These are phyloP conservation scores for Dipteronia sinensis DNA, from an alignment of 345 rosid species.

Conservation along the genomic window DNA sequence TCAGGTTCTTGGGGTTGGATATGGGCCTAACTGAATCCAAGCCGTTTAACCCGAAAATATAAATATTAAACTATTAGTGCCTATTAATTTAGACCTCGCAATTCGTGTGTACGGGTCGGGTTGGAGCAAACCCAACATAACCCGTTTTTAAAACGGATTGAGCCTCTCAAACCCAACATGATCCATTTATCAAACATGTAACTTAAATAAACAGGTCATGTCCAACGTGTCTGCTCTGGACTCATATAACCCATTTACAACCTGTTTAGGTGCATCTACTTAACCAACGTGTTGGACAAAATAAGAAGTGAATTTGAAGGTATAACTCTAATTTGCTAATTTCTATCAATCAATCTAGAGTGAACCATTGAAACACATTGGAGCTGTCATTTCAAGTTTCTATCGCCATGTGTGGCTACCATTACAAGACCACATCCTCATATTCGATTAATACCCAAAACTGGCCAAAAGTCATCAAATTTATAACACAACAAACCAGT, in stretches of 20 bases:
- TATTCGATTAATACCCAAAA: background rate
- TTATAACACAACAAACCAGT: background rate
- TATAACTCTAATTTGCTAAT: background rate
- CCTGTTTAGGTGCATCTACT: background rate
- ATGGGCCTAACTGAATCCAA: slow-evolving; percentile 9
- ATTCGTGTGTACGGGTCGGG: too few relatives aligned
- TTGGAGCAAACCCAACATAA: too few relatives aligned
- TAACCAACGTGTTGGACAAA: background rate
- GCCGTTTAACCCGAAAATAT: too few relatives aligned
- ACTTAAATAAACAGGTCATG: too few relatives aligned
- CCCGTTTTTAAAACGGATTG: too few relatives aligned
- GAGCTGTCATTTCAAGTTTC: background rate
- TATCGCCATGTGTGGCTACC: background rate
- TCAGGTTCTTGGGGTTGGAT: background rate
- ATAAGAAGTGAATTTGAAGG: background rate
- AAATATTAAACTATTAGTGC: too few relatives aligned
- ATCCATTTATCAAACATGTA: too few relatives aligned
- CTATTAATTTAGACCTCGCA: too few relatives aligned
- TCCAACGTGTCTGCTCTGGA: too few relatives aligned
- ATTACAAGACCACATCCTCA: background rate
- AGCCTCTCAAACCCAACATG: too few relatives aligned
- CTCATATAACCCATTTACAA: too few relatives aligned
- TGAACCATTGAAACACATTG: background rate
- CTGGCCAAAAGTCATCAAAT: background rate
- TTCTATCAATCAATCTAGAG: too few relatives aligned